Percentiles rank a stretch among this genome's conserved stretches.
These are phyloP conservation scores for Prunus yedoensis DNA, from an alignment of 331 rosid genomes.

Conservation along the genomic window DNA sequence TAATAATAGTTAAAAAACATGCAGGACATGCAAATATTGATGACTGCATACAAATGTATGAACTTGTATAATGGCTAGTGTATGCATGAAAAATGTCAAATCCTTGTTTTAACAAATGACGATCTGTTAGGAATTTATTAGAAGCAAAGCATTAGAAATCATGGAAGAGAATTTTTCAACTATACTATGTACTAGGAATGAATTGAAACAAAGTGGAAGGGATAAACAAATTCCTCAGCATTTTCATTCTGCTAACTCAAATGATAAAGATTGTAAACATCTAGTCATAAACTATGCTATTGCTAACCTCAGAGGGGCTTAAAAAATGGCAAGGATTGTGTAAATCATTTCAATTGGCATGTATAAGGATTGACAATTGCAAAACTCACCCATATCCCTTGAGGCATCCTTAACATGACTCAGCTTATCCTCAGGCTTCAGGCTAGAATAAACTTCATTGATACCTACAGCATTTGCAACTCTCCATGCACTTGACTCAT, in stretches of 20 bases:
- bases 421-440: constrained; percentile 96
- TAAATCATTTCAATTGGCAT: background rate
- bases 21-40: background rate
- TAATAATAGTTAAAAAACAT: background rate
- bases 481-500: constrained; percentile 82
- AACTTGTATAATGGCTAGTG: too few relatives aligned
- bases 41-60: too few relatives aligned
- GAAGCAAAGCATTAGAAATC: too few relatives aligned
- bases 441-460: constrained; percentile 74
- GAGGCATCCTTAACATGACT: constrained; percentile 82
- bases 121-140: too few relatives aligned
- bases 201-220: background rate
- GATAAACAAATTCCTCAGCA: background rate
- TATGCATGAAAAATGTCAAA: too few relatives aligned
- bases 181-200: background rate
- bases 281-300: background rate
- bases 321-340: background rate
- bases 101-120: too few relatives aligned
- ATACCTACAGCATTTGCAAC: constrained; percentile 91
- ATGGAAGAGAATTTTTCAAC: too few relatives aligned
- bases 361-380: background rate
- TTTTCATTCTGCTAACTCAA: background rate
- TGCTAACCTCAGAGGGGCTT: background rate
- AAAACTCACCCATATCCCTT: constrained; percentile 75
- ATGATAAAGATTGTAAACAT: background rate